These are phyloP conservation scores for Alternaria angustiovoidea DNA, from an alignment of 2,329 filamentous ascomycete species.

Conservation along the genomic window DNA sequence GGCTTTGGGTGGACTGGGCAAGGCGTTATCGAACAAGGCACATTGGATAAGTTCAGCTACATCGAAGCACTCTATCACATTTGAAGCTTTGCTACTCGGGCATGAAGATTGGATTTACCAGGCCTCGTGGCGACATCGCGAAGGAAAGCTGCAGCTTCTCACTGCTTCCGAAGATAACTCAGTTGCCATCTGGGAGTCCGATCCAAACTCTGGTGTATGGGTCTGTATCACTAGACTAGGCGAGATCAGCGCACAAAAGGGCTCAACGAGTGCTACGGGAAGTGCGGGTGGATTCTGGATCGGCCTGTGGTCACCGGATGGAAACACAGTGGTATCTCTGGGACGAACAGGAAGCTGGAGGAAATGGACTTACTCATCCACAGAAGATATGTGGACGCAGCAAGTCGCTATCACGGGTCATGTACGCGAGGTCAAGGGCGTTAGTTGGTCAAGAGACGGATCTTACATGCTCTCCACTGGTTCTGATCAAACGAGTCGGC, in stretches of 20 bases:
- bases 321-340: constrained; percentile 77
- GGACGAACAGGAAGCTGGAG: constrained; percentile 95
- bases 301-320: constrained; percentile 86
- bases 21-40: constrained; percentile 86
- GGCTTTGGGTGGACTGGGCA: constrained; percentile 67
- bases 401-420: constrained; percentile 83
- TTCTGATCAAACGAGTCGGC: constrained; percentile 88
- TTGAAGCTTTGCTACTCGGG: constrained; percentile 90
- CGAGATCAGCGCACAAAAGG: constrained; percentile 93
- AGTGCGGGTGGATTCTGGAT: constrained; percentile 98
- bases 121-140: constrained; percentile 72
- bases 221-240: constrained; percentile 84
- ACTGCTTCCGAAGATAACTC: constrained; percentile 96
- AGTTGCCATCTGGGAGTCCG: constrained; percentile 89
- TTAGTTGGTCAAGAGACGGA: constrained; percentile 84
- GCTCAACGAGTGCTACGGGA: constrained; percentile 93
- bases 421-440: constrained; percentile 78
- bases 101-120: constrained; percentile 99
- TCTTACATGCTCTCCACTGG: constrained; percentile 88
- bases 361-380: constrained; percentile 73
- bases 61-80: constrained; percentile 80
- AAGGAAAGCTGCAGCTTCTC: constrained; percentile 73
- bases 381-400: constrained; percentile 76
- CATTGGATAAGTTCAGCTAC: constrained; percentile 71
- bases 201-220: constrained; percentile 87